Conservation (phyloP, 148 eudicot species). For the Arbutus unedo region DNA sequence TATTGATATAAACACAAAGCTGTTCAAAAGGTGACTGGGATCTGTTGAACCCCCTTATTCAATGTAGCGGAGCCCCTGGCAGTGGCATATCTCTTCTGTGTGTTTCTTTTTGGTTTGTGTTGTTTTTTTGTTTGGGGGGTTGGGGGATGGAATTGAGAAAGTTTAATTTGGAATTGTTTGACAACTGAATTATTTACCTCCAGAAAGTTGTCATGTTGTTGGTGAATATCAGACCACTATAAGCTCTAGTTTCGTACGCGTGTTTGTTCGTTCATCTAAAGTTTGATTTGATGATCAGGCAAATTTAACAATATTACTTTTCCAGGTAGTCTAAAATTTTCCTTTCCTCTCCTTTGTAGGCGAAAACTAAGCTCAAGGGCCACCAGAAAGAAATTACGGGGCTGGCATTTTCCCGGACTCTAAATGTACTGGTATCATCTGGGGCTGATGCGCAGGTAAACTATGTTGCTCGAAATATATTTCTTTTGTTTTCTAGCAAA, state of each 20-base stretch:
- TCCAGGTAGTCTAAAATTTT: neutral
- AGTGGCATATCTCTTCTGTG: no score
- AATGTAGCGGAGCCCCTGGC: no score
- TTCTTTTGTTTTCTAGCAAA: neutral
- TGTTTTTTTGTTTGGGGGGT: no score
- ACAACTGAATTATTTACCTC: neutral
- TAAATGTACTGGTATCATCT: conserved; percentile 49
- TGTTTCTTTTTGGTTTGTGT: no score
- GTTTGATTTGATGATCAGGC: neutral
- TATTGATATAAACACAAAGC: no score
- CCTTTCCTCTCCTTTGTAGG: conserved; percentile 9
- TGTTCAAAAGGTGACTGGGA: no score
- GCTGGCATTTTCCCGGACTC: conserved; percentile 48
- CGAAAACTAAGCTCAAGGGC: conserved; percentile 9
- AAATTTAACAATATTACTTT: neutral
- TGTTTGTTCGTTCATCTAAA: neutral
- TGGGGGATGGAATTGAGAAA: no score
- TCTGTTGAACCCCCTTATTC: no score
- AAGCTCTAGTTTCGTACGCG: neutral
- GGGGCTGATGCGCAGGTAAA: conserved; percentile 68
- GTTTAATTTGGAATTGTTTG: neutral
- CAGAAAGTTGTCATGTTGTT: neutral
- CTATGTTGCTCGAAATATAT: neutral
- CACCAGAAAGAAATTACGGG: conserved; percentile 53
- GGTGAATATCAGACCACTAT: conserved; percentile 2